These are phyloP conservation scores for Trametes meyenii DNA, from an alignment of 768 basidiomycete genomes.

Conservation along the genomic window DNA sequence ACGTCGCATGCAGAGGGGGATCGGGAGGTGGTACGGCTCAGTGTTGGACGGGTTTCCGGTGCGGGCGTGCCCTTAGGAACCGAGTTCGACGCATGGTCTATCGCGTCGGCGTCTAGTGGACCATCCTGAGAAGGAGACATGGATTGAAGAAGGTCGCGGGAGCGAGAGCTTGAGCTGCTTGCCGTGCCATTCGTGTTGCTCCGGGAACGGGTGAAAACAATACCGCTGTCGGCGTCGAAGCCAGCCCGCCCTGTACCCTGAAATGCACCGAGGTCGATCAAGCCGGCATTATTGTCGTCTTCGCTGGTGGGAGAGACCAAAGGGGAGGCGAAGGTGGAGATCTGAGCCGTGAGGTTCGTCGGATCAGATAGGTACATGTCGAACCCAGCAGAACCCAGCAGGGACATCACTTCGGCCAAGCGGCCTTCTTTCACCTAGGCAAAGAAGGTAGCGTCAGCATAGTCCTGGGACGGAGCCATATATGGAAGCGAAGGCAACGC, in stretches of 20 bases:
- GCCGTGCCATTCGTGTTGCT: constrained; percentile 41
- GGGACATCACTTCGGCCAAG: constrained; percentile 61
- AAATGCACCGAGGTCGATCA: constrained; percentile 41
- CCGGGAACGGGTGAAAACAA: constrained; percentile 53
- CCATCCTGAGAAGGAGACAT: background rate
- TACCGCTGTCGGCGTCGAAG: constrained; percentile 37
- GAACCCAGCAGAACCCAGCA: constrained; percentile 64
- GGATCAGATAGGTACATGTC: constrained; percentile 48
- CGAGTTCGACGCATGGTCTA: background rate
- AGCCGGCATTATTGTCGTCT: constrained; percentile 23
- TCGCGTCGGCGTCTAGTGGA: background rate
- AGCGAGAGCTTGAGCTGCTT: constrained; percentile 21
- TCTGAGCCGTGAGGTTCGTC: constrained; percentile 31
- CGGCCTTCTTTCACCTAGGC: constrained; percentile 67
- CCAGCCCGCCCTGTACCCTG: constrained; percentile 34
- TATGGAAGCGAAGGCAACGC: background rate
- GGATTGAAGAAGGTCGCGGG: background rate
- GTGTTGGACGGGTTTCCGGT: constrained; percentile 16
- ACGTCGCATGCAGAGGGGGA: constrained; percentile 65
- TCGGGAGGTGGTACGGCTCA: constrained; percentile 45
- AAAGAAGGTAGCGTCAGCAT: constrained; percentile 4
- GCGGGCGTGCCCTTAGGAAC: background rate
- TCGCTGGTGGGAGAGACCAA: constrained; percentile 27
- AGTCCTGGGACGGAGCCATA: background rate
- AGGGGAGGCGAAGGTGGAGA: constrained; percentile 33